Evolutionary conservation across 345 rosid species (phyloP), one percentile per base, ranked within the genome.

Genomic region (Rhizophora mangle): DNA sequence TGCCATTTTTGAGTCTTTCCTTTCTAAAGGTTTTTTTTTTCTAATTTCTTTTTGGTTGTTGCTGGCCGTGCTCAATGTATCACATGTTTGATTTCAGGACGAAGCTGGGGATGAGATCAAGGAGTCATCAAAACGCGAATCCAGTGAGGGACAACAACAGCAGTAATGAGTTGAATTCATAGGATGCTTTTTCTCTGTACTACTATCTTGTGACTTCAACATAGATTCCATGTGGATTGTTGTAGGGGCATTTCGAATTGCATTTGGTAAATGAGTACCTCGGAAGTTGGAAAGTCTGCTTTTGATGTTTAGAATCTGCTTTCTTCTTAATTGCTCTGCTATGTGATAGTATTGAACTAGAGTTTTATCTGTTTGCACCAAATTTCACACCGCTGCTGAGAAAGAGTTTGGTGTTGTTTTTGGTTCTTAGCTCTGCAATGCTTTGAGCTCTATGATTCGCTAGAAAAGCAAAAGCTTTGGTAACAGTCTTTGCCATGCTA

Each of bases 91-190:
- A 37, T 74, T 78, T 52, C 62, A 89, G 96, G 96, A 95, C 61
- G 98, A 95, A 10, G 89, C 82, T 19, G 93, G 87, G 58, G 96
- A 95, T 53, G 97, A 95, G 82, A 87, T 88, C 79, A 90, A 88
- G 84, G 97, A 95, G 78, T 85, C 89, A 30, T 81, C 93, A 31
- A 95, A 95, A 62, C 83, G 29, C 22, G 96, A 89, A 39, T 67
- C 89, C 8, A 87, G 80, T 15, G 96, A 89, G 57, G 88, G 69
- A 22, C 85, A 68, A 27, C 77, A 79, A 27, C 86, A 65, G 51
- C 75, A 84, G 83, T 82, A 77, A 83, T 76, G 76, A 76, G 63
- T 67, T 77, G 27, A 73, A 52, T 46, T 55, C 18, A 60, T 72
- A 67, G 78, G 76, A 76, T 70, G 60, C 68, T 8, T 63, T 67